Evolutionary conservation across 1,284 basidiomycete species (phyloP).

Genomic region (Tilletia indica): DNA sequence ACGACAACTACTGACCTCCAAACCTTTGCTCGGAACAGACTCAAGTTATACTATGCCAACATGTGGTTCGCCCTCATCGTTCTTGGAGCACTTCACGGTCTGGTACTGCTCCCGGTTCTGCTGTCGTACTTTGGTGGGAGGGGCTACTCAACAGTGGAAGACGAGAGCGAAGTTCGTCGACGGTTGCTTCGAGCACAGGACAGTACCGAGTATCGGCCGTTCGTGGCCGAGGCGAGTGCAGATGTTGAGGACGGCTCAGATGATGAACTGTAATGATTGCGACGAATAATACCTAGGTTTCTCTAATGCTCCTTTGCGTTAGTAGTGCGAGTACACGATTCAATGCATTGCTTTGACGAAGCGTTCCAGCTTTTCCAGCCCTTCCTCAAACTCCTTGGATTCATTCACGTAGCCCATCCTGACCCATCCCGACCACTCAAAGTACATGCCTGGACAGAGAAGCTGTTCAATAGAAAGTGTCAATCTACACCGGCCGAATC

Average conservation of each 20-base stretch:
- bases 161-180: slow-evolving; percentile 45
- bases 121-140: slow-evolving; percentile 42
- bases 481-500: too few relatives aligned
- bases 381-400: slow-evolving; percentile 1
- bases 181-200: slow-evolving; percentile 35
- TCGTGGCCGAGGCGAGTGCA: slow-evolving; percentile 25
- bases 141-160: slow-evolving; percentile 44
- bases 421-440: slow-evolving; percentile 19
- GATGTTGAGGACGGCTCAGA: slow-evolving; percentile 24
- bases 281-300: too few relatives aligned
- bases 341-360: background rate
- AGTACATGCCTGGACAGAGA: slow-evolving; percentile 19
- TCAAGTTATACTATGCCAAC: slow-evolving; percentile 50
- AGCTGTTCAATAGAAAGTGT: background rate
- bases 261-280: slow-evolving; percentile 7
- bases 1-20: background rate
- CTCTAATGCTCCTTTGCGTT: too few relatives aligned
- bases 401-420: slow-evolving; percentile 21
- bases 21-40: slow-evolving; percentile 2
- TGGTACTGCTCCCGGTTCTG: slow-evolving; percentile 46
- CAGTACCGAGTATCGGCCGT: slow-evolving; percentile 38
- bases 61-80: slow-evolving; percentile 48
- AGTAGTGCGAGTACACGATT: too few relatives aligned
- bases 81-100: slow-evolving; percentile 41
- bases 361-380: slow-evolving; percentile 3